These are phyloP conservation scores for Entelexis paramagnoliae DNA, from an alignment of 1,139 yeast species.

Conservation along the genomic window DNA sequence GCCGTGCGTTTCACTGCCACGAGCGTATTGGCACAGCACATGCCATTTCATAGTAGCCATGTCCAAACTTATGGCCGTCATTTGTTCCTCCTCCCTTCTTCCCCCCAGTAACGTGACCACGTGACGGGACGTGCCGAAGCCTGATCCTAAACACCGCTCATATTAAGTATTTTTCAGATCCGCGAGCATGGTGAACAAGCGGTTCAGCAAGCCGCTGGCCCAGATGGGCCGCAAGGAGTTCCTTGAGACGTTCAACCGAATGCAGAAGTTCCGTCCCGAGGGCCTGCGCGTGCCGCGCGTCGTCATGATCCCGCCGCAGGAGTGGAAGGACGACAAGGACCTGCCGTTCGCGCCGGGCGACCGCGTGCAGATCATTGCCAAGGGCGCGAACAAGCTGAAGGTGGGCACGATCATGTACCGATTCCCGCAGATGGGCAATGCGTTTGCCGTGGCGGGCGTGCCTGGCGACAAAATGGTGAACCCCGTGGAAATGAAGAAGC, in stretches of 20 bases:
- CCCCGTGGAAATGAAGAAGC: slow-evolving; percentile 58
- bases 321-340: slow-evolving; percentile 37
- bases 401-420: slow-evolving; percentile 43
- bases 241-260: slow-evolving; percentile 16
- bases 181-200: slow-evolving; percentile 20
- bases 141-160: neutral
- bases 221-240: slow-evolving; percentile 24
- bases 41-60: no score
- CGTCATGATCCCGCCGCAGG: slow-evolving; percentile 33
- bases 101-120: no score
- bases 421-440: slow-evolving; percentile 36
- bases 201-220: slow-evolving; percentile 20
- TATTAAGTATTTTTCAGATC: neutral
- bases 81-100: no score
- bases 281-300: slow-evolving; percentile 24
- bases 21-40: no score
- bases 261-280: slow-evolving; percentile 23
- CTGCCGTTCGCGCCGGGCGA: slow-evolving; percentile 54
- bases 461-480: slow-evolving; percentile 47
- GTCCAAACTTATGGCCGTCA: no score
- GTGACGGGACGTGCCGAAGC: neutral
- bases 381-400: slow-evolving; percentile 61
- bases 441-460: slow-evolving; percentile 45
- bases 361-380: slow-evolving; percentile 48
- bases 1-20: no score